Evolutionary conservation across 192 early-diverging fungal genomes (phyloP), one percentile per base, ranked within the genome.

Genomic region (Lunasporangiospora selenospora): DNA sequence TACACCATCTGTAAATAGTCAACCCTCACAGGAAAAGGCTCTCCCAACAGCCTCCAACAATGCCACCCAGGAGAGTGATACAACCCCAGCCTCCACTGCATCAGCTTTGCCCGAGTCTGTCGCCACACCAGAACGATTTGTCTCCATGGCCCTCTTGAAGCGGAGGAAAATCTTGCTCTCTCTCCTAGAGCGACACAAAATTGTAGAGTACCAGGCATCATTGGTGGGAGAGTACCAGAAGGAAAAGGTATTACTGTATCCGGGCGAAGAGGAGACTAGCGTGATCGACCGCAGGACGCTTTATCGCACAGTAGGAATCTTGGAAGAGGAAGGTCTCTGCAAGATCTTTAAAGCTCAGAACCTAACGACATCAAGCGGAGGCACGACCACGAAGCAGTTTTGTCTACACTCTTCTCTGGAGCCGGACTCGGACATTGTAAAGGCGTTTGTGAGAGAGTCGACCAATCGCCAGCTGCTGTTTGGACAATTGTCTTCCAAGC

Each of bases 241-340:
- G 26, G 57, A 46, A 40, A 80, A 69, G 42, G 29, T 11, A 7
- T 38, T 32, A 10, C 41, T 78, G 21, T 54, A 37, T 24, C 67
- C 49, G 13, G 53, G 60, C 12, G 12, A 43, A 21, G 44, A 53
- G 0, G 50, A 58, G 15, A 38, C 26, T 12, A 76, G 77, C 47
- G 63, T 61, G 10, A 79, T 87, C 24, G 86, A 88, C 45, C 78
- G 79, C 34, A 82, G 78, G 43, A 89, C 88, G 3, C 53, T 89
- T 3, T 46, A 57, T 29, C 67, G 88, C 0, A 77, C 80, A 1
- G 81, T 77, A 19, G 42, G 39, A 5, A 40, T 46, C 1, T 45
- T 89, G 71, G 82, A 82, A 54, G 32, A 36, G 4, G 76, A 81
- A 24, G 80, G 80, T 4, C 26, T 80, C 3, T 40, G 87, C 31